Base-by-base conservation (phyloP, 805 yeast genomes). In the Pichia heedii region DNA sequence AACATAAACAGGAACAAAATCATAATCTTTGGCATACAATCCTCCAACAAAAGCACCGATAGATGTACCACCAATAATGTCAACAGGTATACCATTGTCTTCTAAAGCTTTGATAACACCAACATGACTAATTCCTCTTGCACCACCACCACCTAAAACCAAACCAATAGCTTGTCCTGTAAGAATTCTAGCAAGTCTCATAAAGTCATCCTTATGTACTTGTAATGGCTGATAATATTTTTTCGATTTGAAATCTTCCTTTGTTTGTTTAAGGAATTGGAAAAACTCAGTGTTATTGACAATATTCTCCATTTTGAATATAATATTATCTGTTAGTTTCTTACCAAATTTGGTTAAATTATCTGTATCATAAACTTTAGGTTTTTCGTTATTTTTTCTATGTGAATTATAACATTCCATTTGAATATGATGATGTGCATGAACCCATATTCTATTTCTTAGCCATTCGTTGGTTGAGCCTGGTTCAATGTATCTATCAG, bases 91-190 rank as follows among this genome's bases (percentile, higher is more conserved):
- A 0, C 97, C 97, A 43, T 79, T 78, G 50, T 85, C 94, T 59
- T 90, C 97, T 10, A 90, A 65, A 0, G 97, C 96, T 40, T 79
- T 77, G n/a, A 90, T 75, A 3, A 93, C 81, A 4, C 98, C 98
- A 34, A 90, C 70, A 59, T 90, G 98, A 13, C 96, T 76, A 13
- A 90, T 71, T 1, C 98, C 98, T 52, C 97, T 71, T 0, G 97
- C 96, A 36, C 98, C 98, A 34, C 98, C 98, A 13, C 98, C 98
- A 7, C 98, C 98, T 4, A 90, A 68, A 6, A 90, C 97, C 18
- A 93, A 67, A 0, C 97, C 98, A 34, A 93, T 84, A 0, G 96
- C 96, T 58, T 88, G 87, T 8, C 95, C 96, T 0, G 96, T 84
- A 15, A 90, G 64, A 9, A 93, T 74, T 54, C 98, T 73, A 0